Conservation (phyloP, 2,329 filamentous ascomycete species). For the Byssoonygena ceratinophila region DNA sequence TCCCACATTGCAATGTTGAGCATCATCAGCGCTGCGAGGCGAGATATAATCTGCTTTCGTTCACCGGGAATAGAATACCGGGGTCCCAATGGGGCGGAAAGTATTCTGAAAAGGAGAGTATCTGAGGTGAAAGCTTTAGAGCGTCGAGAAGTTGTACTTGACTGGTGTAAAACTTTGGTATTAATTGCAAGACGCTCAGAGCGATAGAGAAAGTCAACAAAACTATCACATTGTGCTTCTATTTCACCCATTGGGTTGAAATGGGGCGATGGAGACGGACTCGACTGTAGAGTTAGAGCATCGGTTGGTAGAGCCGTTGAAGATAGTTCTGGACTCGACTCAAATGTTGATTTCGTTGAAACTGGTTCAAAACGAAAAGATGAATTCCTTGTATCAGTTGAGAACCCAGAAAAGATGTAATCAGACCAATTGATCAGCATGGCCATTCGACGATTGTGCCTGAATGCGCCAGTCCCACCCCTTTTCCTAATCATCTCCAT, state of each 20-base stretch:
- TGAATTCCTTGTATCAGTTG: conserved; percentile 23
- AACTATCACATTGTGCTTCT: conserved; percentile 28
- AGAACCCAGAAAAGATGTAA: conserved; percentile 33
- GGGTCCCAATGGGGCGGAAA: conserved; percentile 25
- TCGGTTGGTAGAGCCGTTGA: background rate
- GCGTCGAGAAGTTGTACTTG: conserved; percentile 14
- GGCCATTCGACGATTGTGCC: conserved; percentile 27
- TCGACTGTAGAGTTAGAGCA: conserved; percentile 1
- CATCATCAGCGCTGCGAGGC: conserved; percentile 29
- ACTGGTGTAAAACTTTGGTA: conserved; percentile 18
- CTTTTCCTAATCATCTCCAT: conserved; percentile 31
- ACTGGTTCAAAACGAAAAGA: conserved; percentile 28
- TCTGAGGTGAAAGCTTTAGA: conserved; percentile 24
- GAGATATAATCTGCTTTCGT: conserved; percentile 32
- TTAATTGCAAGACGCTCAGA: conserved; percentile 30
- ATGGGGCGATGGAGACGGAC: conserved; percentile 5
- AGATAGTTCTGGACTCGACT: background rate
- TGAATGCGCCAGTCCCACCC: conserved; percentile 30
- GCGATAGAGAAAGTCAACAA: conserved; percentile 31
- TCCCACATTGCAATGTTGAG: conserved; percentile 35
- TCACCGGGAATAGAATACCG: conserved; percentile 29
- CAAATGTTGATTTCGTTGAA: conserved; percentile 1
- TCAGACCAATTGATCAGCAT: conserved; percentile 37
- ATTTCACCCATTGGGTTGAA: conserved; percentile 26
- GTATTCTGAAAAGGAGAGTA: conserved; percentile 27